Percentiles rank a stretch among this genome's conserved stretches.
Conservation (phyloP, 352 stramenopile species). For the Pythium phragmiticola region DNA sequence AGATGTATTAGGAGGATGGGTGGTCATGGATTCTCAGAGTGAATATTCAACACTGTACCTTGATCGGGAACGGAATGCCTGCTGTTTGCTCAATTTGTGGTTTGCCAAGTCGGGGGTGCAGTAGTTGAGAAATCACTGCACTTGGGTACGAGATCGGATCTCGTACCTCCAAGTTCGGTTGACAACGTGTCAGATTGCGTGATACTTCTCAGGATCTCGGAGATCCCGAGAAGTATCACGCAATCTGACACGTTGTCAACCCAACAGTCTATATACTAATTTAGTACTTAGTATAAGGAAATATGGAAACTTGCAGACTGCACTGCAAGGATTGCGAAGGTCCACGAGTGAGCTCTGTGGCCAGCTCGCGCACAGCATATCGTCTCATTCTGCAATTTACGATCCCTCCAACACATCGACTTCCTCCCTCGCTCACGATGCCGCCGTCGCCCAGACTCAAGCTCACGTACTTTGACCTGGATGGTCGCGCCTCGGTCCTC, state of each 20-base stretch:
- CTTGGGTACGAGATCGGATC: neutral
- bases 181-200: neutral
- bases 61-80: too few relatives aligned
- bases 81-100: too few relatives aligned
- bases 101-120: too few relatives aligned
- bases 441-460: slow-evolving; percentile 9
- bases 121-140: neutral
- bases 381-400: neutral
- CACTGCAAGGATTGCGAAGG: too few relatives aligned
- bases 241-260: neutral
- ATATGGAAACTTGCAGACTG: too few relatives aligned
- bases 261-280: too few relatives aligned
- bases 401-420: neutral
- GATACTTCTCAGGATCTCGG: neutral
- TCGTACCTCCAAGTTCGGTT: neutral
- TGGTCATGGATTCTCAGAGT: too few relatives aligned
- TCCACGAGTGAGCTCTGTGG: too few relatives aligned
- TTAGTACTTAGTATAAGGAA: too few relatives aligned
- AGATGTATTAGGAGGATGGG: too few relatives aligned
- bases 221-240: neutral
- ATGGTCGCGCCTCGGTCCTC: slow-evolving; percentile 26
- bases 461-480: slow-evolving; percentile 41
- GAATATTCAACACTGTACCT: too few relatives aligned
- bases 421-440: neutral
- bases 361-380: too few relatives aligned